Base-by-base conservation (phyloP, 306 rosid genomes). In the Urtica urens region DNA sequence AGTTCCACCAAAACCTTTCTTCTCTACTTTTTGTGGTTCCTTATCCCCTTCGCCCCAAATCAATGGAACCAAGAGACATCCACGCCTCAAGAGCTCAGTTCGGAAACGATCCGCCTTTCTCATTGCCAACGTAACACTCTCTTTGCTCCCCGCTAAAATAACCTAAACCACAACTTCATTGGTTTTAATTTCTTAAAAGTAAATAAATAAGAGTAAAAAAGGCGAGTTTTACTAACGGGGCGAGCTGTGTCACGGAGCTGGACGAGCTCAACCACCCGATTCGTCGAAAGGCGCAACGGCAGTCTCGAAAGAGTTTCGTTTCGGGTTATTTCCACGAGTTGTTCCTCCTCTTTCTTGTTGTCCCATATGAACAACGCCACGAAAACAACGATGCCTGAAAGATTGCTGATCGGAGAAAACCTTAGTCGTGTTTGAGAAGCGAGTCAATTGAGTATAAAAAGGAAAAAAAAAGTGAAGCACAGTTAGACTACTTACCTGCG, bases 271-370 rank as follows among this genome's bases (percentile, higher is more conserved):
- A 90, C 92, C 54, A 90, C 48, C 42, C 95, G 94, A 67, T 90
- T 81, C 43, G 99, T 85, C 76, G 99, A 81, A 56, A 90, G 93
- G 64, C 85, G 92, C 72, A 90, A 57, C 55, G 99, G 99, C 81
- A 90, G 54, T 66, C 99, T 85, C 13, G 95, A 90, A 42, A 90
- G 55, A 24, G 79, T 81, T 74, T 90, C 95, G 69, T 85, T 47
- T 51, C 94, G 78, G 39, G 95, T 53, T 72, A 90, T 90, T 67
- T 81, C 92, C 17, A 82, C 78, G 52, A 85, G 73, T 47, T 90
- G 99, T 50, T 90, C 95, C 76, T 85, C 99, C 53, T 90, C 99
- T 72, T 77, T 90, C 77, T 79, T 90, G 64, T 73, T 85, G 60
- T 90, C 95, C 99, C 99, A 90, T n/a, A 90, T 26, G 64, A 81